Evolutionary conservation across 192 early-diverging fungal species (phyloP), one percentile per base, ranked within the genome.

Genomic region (Linnemannia zychae): DNA sequence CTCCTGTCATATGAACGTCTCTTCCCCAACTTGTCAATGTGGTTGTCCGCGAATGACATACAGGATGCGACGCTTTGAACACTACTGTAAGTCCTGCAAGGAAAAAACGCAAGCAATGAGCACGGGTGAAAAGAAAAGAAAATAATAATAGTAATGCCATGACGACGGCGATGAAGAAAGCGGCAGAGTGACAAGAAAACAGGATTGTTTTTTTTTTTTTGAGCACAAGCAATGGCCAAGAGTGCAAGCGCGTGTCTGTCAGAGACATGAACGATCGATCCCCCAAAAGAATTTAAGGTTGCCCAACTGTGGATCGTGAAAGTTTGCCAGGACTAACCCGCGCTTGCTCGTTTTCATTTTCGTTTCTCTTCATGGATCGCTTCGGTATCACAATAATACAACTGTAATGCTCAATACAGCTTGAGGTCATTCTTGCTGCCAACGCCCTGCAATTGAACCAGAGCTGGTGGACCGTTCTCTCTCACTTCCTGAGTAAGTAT

Each of bases 51-150:
- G 31, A 74, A 48, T 46, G 60, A 37, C 20, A 17, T 36, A 66
- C 46, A 91, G 91, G 91, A 31, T 92, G 91, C 71, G 91, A 92
- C 88, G 91, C 91, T 60, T 72, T 92, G 36, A 92, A 92, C 77
- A 91, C 91, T 9, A 88, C 88, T 40, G 88, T 88, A 88, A 78
- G 88, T 73, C 20, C 37, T 20, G 65, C 28, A 65, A 46, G 16
- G 22, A 4, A 20, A 37, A 53, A 22, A n/a, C 40, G 40, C 7
- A 44, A 48, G n/a, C 68, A 12, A 57, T 28, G 63, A 66, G 53
- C 48, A 34, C 20, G 34, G 46, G 33, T n/a, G 36, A 73, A 34
- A 46, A 31, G 46, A 28, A 2, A 33, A 46, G 38, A 78, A 12
- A 76, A 48, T 46, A 11, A 67, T 36, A 65, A 65, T 11, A 11